Base-by-base conservation (phyloP, 1,284 basidiomycete genomes). In the Polyporus tsugae region DNA sequence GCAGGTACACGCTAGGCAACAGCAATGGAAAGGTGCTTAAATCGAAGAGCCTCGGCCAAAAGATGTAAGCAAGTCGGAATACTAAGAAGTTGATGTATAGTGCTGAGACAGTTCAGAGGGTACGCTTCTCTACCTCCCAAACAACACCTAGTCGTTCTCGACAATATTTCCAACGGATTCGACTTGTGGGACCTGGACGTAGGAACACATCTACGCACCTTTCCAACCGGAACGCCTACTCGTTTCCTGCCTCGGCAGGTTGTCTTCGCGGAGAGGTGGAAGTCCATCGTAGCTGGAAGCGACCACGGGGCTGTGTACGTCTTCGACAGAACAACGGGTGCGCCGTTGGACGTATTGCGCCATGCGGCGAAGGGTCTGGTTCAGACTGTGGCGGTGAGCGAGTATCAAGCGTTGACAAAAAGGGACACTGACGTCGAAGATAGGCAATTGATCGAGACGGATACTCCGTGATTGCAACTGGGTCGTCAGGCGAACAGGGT, bases 291-390 rank as follows among this genome's bases (percentile, higher is more conserved):
- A 7, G 64, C 57, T 22, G 64, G 64, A 9, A 65, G 64, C 44
- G 64, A 65, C 35, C 64, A 65, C 19, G 59, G 64, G 1, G 58
- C 64, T 19, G 46, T 65, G 22, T 65, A 65, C 46, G 19, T 65
- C 19, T 65, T 65, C 17, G 64, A 65, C 17, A 38, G 64, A 33
- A 59, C 49, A 25, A 65, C 64, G 29, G 64, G 64, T 5, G 57
- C 64, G 33, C 64, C 64, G 7, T 38, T 65, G 15, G 64, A 65
- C 15, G 64, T 60, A 1, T 29, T 65, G 39, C 46, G 46, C 33
- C 64, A 65, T 58, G 59, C 44, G 22, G 33, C 59, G 33, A 41
- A 60, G 25, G 64, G 64, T 13, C 22, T 65, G 5, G 64, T 60
- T 25, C 64, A 65, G 39, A 65, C 64, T 15, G 35, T 63, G 11